Evolutionary conservation across 805 yeast species (phyloP), one percentile per base, ranked within the genome.

Genomic region (Yarrowia divulgata): DNA sequence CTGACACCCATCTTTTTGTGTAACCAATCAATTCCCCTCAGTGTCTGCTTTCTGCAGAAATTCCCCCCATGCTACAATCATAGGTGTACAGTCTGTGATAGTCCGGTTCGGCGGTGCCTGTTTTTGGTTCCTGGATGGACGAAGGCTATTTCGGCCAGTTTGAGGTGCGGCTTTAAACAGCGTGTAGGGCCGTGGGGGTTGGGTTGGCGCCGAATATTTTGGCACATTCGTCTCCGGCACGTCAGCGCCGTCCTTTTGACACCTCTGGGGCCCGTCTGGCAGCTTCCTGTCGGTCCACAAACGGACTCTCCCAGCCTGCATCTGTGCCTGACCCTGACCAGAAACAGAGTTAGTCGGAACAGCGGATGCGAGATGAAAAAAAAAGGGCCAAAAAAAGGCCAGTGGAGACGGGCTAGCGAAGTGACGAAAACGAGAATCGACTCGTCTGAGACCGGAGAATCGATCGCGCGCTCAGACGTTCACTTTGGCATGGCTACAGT

Each of bases 241-340:
- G 55, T 35, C 57, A 6, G 9, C 40, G 10, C 42, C 37, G 32
- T 5, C 37, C 8, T 1, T 13, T 13, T 1, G 29, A 12, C 16
- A 19, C 49, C 49, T 12, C 9, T 23, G 14, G 9, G 12, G 5
- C 35, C 34, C 32, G 6, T 4, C 18, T 29, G 8, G 35, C 10
- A 3, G 13, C 23, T 14, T 8, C 23, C 55, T 29, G 32, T n/a
- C 52, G 34, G 2, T 9, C 19, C 55, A 16, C 39, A 50, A 32
- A 16, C 40, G 23, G 19, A 9, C 18, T 6, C 12, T 7, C 10
- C 39, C 40, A 16, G n/a, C 55, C 55, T 50, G 55, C 55, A 50
- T 50, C 39, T 34, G 55, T 50, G n/a, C 55, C 55, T 50, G 55
- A 50, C 55, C 55, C 55, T 50, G 55, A 50, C 39, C 40, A 34